phyloP scores from a whole-genome alignment of 345 rosid genomes.

The Jatropha curcas region DNA sequence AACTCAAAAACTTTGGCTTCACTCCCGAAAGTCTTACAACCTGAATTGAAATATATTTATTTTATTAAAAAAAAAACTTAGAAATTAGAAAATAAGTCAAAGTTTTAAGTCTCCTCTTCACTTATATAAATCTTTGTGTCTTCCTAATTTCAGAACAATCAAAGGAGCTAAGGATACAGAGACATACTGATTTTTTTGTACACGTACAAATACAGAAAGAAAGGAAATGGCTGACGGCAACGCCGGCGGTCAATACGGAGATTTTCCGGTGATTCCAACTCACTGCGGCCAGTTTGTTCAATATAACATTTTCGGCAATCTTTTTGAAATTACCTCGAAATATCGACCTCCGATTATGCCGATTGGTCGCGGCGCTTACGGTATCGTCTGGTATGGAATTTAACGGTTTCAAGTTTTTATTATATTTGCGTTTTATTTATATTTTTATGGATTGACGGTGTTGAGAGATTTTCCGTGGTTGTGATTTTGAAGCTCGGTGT shows the following conservation, averaged over 20 bases:
- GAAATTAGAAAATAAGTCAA: background rate
- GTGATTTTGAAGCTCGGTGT: conserved; percentile 63
- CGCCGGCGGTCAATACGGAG: conserved; percentile 49
- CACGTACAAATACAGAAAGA: background rate
- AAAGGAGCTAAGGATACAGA: too few species aligned
- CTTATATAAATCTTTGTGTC: background rate
- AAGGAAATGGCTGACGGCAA: conserved; percentile 44
- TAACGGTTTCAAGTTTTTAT: background rate
- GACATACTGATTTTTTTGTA: background rate
- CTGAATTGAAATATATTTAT: background rate
- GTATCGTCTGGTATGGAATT: conserved; percentile 85
- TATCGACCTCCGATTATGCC: conserved; percentile 92
- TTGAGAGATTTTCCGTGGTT: background rate
- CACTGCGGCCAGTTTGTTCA: conserved; percentile 72
- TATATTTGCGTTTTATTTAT: background rate
- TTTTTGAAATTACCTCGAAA: conserved; percentile 78
- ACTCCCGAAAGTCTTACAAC: background rate
- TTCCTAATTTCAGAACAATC: background rate
- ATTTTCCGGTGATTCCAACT: conserved; percentile 68
- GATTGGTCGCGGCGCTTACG: conserved; percentile 97
- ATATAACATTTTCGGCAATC: conserved; percentile 78
- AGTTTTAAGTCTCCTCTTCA: background rate
- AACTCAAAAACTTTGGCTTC: conserved; percentile 13
- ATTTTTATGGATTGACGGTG: background rate
- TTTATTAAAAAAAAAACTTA: background rate